These are phyloP conservation scores for Colletotrichum orbiculare DNA, from an alignment of 2,329 filamentous ascomycete species.

Conservation along the genomic window DNA sequence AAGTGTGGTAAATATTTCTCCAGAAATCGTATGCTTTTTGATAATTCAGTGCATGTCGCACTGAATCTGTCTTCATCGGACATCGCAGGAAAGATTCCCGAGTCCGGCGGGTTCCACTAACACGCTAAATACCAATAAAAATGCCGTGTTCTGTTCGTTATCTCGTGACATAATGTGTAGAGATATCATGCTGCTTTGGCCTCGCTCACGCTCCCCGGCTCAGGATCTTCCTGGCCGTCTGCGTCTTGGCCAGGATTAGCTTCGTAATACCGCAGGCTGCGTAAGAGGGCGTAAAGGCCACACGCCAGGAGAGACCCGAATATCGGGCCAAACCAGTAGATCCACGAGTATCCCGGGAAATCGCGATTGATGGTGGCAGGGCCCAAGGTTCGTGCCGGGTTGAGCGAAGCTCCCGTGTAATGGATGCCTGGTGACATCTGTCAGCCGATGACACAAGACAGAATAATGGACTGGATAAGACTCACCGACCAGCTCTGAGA, in stretches of 20 bases:
- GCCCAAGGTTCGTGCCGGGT: slow-evolving; percentile 63
- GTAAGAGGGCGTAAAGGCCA: slow-evolving; percentile 62
- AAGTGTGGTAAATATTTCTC: too few species aligned
- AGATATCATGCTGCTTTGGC: too few species aligned
- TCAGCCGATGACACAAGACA: too few species aligned
- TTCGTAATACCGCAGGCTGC: slow-evolving; percentile 62
- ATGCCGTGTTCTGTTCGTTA: too few species aligned
- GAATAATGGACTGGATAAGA: neutral
- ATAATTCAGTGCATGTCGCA: too few species aligned
- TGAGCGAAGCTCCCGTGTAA: slow-evolving; percentile 61
- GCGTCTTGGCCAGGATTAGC: slow-evolving; percentile 62
- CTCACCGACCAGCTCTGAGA: slow-evolving; percentile 58
- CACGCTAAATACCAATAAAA: too few species aligned
- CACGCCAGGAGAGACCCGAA: slow-evolving; percentile 61
- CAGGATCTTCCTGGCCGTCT: slow-evolving; percentile 34
- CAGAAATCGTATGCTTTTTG: too few species aligned
- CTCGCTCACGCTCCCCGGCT: too few species aligned
- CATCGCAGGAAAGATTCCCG: too few species aligned
- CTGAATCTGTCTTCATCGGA: too few species aligned
- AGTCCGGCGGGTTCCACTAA: too few species aligned
- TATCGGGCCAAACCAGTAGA: slow-evolving; percentile 65
- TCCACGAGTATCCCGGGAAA: slow-evolving; percentile 62
- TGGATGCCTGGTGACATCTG: slow-evolving; percentile 47
- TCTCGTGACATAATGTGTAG: too few species aligned
- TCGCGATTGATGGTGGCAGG: slow-evolving; percentile 54